A percentile compares a stretch with the other conserved stretches of the same genome.
These are phyloP conservation scores for Spergularia marina DNA, from an alignment of 148 eudicot genomes.

Conservation along the genomic window DNA sequence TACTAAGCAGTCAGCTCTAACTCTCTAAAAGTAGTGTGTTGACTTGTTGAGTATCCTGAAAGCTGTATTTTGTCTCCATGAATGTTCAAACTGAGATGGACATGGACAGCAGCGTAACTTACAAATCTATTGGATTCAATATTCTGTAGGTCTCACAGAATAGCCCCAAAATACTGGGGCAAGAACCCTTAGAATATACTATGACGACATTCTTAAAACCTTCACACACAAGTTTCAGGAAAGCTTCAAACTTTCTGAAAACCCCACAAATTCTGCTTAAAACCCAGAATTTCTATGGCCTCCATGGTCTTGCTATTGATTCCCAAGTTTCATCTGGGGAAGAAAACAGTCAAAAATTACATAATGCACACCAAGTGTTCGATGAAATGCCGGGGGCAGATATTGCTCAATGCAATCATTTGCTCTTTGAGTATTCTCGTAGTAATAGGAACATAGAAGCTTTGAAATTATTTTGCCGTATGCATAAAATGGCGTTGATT, in stretches of 20 bases:
- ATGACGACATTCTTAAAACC: slow-evolving; percentile 21
- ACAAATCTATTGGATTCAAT: too few species aligned
- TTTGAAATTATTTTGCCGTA: slow-evolving; percentile 36
- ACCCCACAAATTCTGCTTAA: slow-evolving; percentile 17
- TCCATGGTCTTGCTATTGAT: slow-evolving; percentile 26
- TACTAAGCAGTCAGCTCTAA: not conserved
- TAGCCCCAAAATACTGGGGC: too few species aligned
- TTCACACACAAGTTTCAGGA: slow-evolving; percentile 4
- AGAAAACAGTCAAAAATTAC: not conserved
- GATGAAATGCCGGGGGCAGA: slow-evolving; percentile 44
- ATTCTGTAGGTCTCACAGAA: too few species aligned
- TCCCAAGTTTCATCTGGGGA: not conserved
- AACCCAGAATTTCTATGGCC: slow-evolving; percentile 26
- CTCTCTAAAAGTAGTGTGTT: too few species aligned
- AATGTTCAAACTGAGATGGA: too few species aligned
- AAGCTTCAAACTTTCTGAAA: slow-evolving; percentile 25
- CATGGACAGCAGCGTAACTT: too few species aligned
- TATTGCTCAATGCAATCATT: slow-evolving; percentile 35
- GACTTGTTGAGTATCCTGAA: too few species aligned
- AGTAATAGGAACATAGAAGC: slow-evolving; percentile 41
- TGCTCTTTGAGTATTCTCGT: slow-evolving; percentile 67
- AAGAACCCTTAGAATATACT: too few species aligned
- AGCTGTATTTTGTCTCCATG: too few species aligned
- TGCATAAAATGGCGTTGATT: slow-evolving; percentile 41
- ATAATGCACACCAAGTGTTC: slow-evolving; percentile 48